A percentile compares a stretch with the other conserved stretches of the same genome.
These are phyloP conservation scores for Lycium ferocissimum DNA, from an alignment of 257 asterid species.

Conservation along the genomic window DNA sequence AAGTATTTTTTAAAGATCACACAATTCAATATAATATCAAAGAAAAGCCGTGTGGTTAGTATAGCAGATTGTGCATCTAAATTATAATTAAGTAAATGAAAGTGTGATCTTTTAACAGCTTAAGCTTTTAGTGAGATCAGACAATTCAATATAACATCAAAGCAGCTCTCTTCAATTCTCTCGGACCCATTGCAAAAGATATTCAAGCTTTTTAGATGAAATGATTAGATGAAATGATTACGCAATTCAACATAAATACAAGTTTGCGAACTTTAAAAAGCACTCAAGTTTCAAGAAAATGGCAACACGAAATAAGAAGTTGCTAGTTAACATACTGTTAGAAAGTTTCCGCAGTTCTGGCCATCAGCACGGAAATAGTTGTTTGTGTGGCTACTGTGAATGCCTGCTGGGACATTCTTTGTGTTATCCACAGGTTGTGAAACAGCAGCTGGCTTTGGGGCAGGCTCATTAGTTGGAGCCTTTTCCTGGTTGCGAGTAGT, in stretches of 20 bases:
- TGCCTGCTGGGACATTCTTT: conserved; percentile 54
- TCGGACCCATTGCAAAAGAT: not conserved
- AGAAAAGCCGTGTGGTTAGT: not conserved
- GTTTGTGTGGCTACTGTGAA: conserved; percentile 50
- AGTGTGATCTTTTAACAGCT: not conserved
- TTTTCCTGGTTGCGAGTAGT: conserved; percentile 39
- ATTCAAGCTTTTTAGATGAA: no score
- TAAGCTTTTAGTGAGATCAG: not conserved
- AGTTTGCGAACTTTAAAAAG: not conserved
- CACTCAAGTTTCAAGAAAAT: not conserved
- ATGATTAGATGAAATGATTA: not conserved
- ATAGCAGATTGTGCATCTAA: not conserved
- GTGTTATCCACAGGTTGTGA: conserved; percentile 43
- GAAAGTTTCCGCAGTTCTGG: conserved; percentile 79
- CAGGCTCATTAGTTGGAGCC: conserved; percentile 41
- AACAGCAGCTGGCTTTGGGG: conserved; percentile 42
- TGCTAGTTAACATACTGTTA: conserved; percentile 46
- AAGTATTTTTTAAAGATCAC: no score
- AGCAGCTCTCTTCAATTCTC: not conserved
- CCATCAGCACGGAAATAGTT: conserved; percentile 78
- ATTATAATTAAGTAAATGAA: not conserved
- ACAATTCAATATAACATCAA: not conserved
- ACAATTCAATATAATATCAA: no score
- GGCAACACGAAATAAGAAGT: not conserved
- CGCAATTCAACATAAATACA: not conserved